Evolutionary conservation across 78 protist species (phyloP), one percentile per base, ranked within the genome.

Genomic region (slime mould (Dictyostelium discoideum)): DNA sequence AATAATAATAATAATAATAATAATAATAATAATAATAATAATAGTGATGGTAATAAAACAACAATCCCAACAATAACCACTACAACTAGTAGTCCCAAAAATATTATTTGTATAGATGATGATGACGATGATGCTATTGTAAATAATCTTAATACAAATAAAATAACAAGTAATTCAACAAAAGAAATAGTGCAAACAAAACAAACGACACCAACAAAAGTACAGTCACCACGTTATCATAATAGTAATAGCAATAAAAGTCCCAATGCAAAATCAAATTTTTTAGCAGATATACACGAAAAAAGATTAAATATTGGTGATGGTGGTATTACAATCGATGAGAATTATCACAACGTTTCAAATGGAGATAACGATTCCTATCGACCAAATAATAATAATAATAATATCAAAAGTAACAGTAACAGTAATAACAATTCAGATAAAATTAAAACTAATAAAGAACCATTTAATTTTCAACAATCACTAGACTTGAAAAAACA

Each of bases 261-360:
- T 10, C 46, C 29, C 20, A 57, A 82, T 29, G 8, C 3, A 13
- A 57, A 16, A 54, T 18, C 40, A 16, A 9, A 37, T 13, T 85
- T 85, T 24, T 67, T 89, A 29, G 94, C 94, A 48, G 11, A 63
- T 10, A n/a, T 89, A n/a, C 94, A 89, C 46, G 88, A 89, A 72
- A 81, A 72, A 10, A 60, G 94, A 48, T 72, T 89, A 22, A 42
- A 76, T 10, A 78, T 42, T 42, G 57, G 84, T 42, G n/a, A 78
- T 40, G 22, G 57, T 40, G 40, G 87, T 37, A 22, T 37, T n/a
- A 11, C 8, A 14, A 81, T 26, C 22, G 8, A 46, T 24, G 85
- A 80, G 14, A 10, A 81, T 20, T 78, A 87, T 11, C 20, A 77
- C 1, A 44, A 10, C 1, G 39, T 69, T 11, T 29, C 93, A 87